phyloP scores from a whole-genome alignment of 176 grass and related monocot species.

The Aegilops tauschii region DNA sequence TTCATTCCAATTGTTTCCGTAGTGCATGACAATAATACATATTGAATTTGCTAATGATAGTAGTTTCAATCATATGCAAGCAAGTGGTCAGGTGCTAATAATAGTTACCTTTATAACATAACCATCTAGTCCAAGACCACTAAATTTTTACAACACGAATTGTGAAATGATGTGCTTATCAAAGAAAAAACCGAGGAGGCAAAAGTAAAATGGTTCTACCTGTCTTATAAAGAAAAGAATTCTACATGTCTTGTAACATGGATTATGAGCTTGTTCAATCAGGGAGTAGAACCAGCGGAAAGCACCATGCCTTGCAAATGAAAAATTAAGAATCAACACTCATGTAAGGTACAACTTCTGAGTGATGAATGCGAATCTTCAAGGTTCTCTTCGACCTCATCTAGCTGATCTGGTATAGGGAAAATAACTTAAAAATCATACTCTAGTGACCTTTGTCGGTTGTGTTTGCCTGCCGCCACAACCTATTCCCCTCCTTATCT shows the following conservation, averaged over 20 bases:
- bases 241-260: background rate
- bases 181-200: background rate
- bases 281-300: background rate
- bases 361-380: no score
- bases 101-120: background rate
- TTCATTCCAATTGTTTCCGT: background rate
- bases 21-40: background rate
- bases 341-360: no score
- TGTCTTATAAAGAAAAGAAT: background rate
- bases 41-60: background rate
- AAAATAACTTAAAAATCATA: no score
- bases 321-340: background rate
- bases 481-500: no score
- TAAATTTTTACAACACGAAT: background rate
- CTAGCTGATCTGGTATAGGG: no score
- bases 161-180: background rate
- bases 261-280: background rate
- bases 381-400: no score
- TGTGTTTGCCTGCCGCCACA: no score
- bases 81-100: background rate
- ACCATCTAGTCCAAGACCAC: background rate
- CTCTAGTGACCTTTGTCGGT: no score
- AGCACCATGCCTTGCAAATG: background rate
- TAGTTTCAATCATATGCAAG: background rate
- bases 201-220: background rate